Evolutionary conservation across 1,139 yeast species (phyloP).

Genomic region (Nadsonia starkeyi-henricii): DNA sequence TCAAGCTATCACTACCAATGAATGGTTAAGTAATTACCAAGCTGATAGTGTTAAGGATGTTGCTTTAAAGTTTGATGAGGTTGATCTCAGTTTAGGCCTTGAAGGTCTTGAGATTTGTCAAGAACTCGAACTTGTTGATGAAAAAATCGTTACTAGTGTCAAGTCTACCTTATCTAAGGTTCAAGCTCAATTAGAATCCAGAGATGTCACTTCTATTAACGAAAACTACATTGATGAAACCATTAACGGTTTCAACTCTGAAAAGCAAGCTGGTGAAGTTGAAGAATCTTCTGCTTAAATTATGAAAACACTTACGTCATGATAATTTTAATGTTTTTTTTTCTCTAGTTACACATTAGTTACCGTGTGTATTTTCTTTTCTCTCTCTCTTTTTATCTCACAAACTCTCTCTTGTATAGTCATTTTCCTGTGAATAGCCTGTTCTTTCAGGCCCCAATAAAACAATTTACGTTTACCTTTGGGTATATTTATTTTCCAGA

Average conservation of each 20-base stretch:
- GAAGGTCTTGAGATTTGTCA: neutral
- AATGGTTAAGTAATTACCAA: neutral
- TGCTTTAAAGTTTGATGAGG: neutral
- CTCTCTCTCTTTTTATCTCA: no score
- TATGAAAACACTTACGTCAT: neutral
- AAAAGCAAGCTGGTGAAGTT: neutral
- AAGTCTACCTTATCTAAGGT: neutral
- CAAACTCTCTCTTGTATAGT: neutral
- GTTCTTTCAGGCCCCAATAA: neutral
- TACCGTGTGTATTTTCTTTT: neutral
- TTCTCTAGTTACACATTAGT: neutral
- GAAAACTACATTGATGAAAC: neutral
- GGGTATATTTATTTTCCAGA: no score
- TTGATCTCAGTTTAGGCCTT: neutral
- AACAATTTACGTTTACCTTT: no score
- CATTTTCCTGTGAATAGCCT: neutral
- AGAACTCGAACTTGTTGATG: neutral
- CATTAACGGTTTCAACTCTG: neutral
- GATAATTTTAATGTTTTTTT: neutral
- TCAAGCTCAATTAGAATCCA: neutral
- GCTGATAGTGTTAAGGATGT: neutral
- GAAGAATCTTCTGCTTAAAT: neutral
- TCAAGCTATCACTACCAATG: neutral
- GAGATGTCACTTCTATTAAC: neutral
- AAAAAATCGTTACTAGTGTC: neutral